These are phyloP conservation scores for Pleurotus giganteus DNA, from an alignment of 768 basidiomycete species.

Conservation along the genomic window DNA sequence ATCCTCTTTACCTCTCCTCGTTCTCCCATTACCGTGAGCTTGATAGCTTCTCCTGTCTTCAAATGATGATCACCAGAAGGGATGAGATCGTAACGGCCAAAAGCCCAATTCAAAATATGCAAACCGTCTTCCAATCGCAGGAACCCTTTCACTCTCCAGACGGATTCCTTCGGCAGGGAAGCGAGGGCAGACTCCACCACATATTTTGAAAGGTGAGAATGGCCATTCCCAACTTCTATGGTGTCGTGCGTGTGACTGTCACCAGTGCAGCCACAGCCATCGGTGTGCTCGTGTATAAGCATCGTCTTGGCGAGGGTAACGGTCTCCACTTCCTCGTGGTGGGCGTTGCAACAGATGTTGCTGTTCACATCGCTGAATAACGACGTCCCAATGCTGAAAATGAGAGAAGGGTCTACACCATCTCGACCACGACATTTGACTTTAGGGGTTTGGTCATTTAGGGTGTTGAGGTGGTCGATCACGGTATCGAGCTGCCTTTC, in stretches of 20 bases:
- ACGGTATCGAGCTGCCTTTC: constrained; percentile 80
- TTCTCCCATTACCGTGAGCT: constrained; percentile 90
- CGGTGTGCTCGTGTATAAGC: constrained; percentile 7
- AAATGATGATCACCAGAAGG: constrained; percentile 27
- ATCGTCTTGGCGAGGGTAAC: constrained; percentile 55
- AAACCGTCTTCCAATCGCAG: constrained; percentile 47
- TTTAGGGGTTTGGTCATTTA: constrained; percentile 90
- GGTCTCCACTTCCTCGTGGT: constrained; percentile 84
- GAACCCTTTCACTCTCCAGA: constrained; percentile 89
- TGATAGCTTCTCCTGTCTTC: constrained; percentile 36
- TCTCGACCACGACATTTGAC: constrained; percentile 61
- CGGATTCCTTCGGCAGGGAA: constrained; percentile 58
- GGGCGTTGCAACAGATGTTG: constrained; percentile 33
- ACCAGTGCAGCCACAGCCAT: constrained; percentile 6
- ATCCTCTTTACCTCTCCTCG: constrained; percentile 71
- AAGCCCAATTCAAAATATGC: constrained; percentile 89
- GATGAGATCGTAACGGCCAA: constrained; percentile 74
- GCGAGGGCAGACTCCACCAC: constrained; percentile 45
- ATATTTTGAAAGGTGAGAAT: constrained; percentile 13
- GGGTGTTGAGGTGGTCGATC: constrained; percentile 81
- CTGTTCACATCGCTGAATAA: constrained; percentile 46
- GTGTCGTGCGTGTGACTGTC: constrained; percentile 20
- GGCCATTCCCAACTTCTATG: constrained; percentile 14
- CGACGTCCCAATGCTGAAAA: constrained; percentile 90
- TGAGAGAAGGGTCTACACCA: constrained; percentile 72